Base-by-base conservation (phyloP, 495 filamentous ascomycete genomes). In the Rhypophila decipiens region DNA sequence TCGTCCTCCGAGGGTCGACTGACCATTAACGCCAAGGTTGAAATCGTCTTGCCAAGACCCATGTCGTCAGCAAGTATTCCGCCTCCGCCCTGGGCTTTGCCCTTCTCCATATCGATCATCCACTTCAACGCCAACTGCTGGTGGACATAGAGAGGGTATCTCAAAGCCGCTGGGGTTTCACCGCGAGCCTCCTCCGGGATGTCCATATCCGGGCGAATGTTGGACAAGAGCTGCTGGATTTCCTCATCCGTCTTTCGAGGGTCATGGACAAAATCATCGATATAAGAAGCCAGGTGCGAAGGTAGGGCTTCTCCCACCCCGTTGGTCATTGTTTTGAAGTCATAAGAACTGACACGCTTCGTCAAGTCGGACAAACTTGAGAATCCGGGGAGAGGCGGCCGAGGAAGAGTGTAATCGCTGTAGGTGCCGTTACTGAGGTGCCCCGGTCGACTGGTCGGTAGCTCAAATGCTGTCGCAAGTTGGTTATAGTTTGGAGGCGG, bases 11-110 rank as follows among this genome's bases (percentile, higher is more conserved):
- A 83, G 12, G 76, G 81, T 21, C 81, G 73, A n/a, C 81, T 76
- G 1, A 91, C 74, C 51, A 98, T 86, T 24, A 98, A 75, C 2
- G 93, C 83, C 19, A 98, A 72, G 13, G 88, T 81, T 52, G 90
- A 86, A 39, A 98, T 85, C 2, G 93, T 98, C 69, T 98, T 98
- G 18, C 93, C 93, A 9, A 98, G 74, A 10, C 93, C 93, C 93
- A 98, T 98, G 42, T 90, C 88, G 59, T 95, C 88, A 3, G 87
- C 89, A 39, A 93, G 74, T 52, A 95, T 88, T 10, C 88, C 89
- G 31, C 90, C 90, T 10, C 88, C 89, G 31, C 90, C 90, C 54
- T 85, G 88, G 48, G 85, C 86, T 3, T 68, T 74, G 12, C 84
- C 79, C 39, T 85, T 78, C 63, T 96, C 90, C 75, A 86, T 88